Evolutionary conservation across 2,329 filamentous ascomycete species (phyloP).

Genomic region (Cytospora piceicola): DNA sequence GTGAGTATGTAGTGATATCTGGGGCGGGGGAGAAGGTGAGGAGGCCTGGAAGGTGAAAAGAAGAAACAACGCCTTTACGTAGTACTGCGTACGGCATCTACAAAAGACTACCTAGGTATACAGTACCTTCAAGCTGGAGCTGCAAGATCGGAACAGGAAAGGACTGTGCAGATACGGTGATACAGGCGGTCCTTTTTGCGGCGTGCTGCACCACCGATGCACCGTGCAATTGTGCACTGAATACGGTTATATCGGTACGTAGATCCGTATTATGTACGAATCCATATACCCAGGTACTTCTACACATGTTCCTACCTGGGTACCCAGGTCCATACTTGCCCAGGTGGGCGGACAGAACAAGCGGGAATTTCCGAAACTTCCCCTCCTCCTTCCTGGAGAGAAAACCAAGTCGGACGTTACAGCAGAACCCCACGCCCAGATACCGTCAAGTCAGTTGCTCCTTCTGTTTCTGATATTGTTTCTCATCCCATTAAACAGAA

Average conservation of each 20-base stretch:
- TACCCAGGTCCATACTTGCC: not conserved
- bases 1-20: too few relatives aligned
- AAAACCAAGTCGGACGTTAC: not conserved
- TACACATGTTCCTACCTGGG: not conserved
- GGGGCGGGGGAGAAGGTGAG: too few relatives aligned
- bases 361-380: conserved; percentile 2
- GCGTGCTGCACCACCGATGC: too few relatives aligned
- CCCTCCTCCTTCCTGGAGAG: conserved; percentile 3
- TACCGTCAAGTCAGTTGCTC: not conserved
- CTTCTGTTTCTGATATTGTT: conserved; percentile 1
- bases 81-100: too few relatives aligned
- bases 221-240: too few relatives aligned
- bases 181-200: not conserved
- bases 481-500: not conserved
- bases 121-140: too few relatives aligned
- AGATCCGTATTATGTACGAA: not conserved
- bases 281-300: too few relatives aligned
- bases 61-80: not conserved
- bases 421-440: not conserved
- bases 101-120: too few relatives aligned
- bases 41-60: not conserved
- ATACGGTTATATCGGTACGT: not conserved
- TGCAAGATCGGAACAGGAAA: not conserved
- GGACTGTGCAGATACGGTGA: not conserved
- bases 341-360: not conserved